Base-by-base conservation (phyloP, 75 land plant species). In the Picea glauca region DNA sequence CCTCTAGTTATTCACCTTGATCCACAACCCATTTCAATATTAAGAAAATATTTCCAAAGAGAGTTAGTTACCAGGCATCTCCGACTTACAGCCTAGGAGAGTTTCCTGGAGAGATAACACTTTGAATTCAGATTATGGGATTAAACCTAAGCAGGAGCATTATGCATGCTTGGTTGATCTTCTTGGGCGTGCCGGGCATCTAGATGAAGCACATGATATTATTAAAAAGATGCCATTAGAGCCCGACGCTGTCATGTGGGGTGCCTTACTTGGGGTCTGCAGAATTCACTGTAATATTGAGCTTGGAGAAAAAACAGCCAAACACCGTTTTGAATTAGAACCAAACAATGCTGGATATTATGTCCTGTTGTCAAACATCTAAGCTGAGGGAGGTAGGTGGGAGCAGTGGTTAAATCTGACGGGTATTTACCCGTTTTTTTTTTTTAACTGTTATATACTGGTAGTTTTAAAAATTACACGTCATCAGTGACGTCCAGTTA, bases 131-230 rank as follows among this genome's bases (percentile, higher is more conserved):
- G 50, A 18, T 60, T 65, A 62, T 32, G 58, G 73, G 20, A 58
- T 78, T 1, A 31, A 33, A 18, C 81, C 81, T 31, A 65, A 11
- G 43, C 56, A 32, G 64, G 72, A 77, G n/a, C 81, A 63, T 67
- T 77, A 26, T 58, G 72, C 80, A 21, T 81, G 83, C 58, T 78
- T 81, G 83, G 81, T 81, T 15, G 83, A 81, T 46, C 80, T 81
- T 18, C 58, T 81, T 23, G 83, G 81, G 33, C 81, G 81, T n/a
- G 81, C 83, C 20, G 80, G 80, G 17, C 68, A 78, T n/a, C 35
- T 81, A 17, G 58, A 64, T 23, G 83, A 56, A 40, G 81, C 81
- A 58, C 32, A 60, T 26, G 43, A 46, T 33, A 61, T 80, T 2
- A 78, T 81, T 1, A 58, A 77, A 40, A 56, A 21, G 33, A n/a